Evolutionary conservation across 192 early-diverging fungal species (phyloP).

Genomic region (Umbelopsis sp.): DNA sequence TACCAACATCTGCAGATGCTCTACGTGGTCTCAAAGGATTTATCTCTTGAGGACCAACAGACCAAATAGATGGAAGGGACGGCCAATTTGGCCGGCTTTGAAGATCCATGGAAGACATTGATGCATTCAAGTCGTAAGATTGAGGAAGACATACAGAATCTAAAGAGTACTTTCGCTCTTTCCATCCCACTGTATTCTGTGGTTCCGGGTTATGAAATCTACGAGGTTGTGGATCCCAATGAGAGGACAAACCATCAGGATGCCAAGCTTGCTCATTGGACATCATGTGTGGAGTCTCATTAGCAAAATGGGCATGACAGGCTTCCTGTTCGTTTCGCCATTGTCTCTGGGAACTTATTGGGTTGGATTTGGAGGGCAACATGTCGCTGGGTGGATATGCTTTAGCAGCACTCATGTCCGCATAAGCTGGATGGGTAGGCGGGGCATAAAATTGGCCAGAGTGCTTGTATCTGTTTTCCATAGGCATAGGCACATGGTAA

Average conservation of each 20-base stretch:
- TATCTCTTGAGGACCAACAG: background rate
- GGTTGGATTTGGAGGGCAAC: background rate
- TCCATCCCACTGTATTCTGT: background rate
- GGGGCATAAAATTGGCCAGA: background rate
- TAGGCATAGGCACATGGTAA: slow-evolving; percentile 14
- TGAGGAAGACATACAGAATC: background rate
- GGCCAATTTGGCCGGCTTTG: background rate
- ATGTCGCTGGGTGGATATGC: background rate
- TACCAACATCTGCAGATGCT: background rate
- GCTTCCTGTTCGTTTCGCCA: background rate
- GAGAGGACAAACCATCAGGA: background rate
- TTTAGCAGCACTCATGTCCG: background rate
- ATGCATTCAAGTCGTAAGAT: background rate
- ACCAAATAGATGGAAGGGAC: slow-evolving; percentile 1
- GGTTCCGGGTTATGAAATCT: background rate
- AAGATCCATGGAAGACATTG: background rate
- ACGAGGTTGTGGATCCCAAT: slow-evolving; percentile 10
- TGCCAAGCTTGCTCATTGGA: background rate
- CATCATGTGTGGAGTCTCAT: background rate
- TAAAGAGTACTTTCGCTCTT: slow-evolving; percentile 5
- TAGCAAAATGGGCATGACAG: background rate
- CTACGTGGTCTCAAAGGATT: background rate
- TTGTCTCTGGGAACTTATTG: background rate
- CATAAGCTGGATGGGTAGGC: background rate
- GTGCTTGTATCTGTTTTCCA: background rate